Evolutionary conservation across 345 rosid genomes (phyloP).

Genomic region (Isatis tinctoria): DNA sequence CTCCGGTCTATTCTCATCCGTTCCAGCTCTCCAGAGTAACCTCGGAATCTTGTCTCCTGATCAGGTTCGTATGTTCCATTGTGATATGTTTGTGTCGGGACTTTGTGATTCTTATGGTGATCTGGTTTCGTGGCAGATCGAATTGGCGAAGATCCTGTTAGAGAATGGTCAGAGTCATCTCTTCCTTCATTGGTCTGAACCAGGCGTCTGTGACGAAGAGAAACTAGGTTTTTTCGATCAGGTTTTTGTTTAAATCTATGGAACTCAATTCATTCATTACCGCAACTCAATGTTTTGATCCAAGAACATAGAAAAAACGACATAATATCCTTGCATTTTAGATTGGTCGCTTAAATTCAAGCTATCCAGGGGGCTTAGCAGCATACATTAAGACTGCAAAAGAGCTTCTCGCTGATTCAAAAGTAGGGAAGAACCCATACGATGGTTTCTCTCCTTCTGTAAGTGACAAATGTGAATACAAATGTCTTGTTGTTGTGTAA

Average conservation of each 20-base stretch:
- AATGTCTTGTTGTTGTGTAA: background rate
- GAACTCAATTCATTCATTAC: background rate
- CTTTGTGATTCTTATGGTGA: background rate
- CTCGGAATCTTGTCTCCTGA: constrained; percentile 52
- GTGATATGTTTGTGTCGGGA: background rate
- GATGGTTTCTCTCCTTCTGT: constrained; percentile 97
- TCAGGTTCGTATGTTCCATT: constrained; percentile 38
- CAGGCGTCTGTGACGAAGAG: constrained; percentile 60
- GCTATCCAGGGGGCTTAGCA: constrained; percentile 88
- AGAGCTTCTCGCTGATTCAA: constrained; percentile 84
- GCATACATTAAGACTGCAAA: constrained; percentile 67
- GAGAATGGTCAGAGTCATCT: constrained; percentile 73
- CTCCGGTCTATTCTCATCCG: constrained; percentile 43
- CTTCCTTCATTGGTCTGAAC: constrained; percentile 72
- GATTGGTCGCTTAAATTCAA: constrained; percentile 70
- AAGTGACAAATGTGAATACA: constrained; percentile 15
- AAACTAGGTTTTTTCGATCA: constrained; percentile 64
- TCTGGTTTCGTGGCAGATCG: constrained; percentile 43
- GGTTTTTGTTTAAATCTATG: constrained; percentile 54
- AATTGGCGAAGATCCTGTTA: constrained; percentile 65
- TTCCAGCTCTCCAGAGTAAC: constrained; percentile 60
- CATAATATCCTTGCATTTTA: constrained; percentile 17
- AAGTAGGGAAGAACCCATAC: constrained; percentile 86
- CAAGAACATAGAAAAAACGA: background rate
- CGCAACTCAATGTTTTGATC: background rate